These are phyloP conservation scores for Alternaria sp. DNA, from an alignment of 2,329 filamentous ascomycete species.

Conservation along the genomic window DNA sequence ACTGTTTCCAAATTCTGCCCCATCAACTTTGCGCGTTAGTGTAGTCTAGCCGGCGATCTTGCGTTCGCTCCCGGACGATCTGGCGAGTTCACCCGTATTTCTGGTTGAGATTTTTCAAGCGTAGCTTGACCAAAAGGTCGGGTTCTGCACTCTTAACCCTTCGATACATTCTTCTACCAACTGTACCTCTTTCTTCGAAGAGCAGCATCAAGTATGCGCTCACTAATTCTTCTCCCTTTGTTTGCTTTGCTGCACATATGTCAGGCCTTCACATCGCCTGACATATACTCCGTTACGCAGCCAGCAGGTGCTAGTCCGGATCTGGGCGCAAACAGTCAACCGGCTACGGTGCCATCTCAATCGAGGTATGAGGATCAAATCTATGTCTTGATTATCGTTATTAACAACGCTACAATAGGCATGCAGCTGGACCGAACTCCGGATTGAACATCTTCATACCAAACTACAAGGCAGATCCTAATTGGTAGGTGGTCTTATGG, in stretches of 20 bases:
- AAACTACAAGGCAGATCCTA: conserved; percentile 10
- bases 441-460: conserved; percentile 13
- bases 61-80: neutral
- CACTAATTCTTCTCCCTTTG: conserved; percentile 8
- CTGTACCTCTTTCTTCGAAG: neutral
- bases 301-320: conserved; percentile 3
- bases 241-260: conserved; percentile 11
- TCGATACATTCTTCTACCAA: neutral
- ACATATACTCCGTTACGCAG: conserved; percentile 11
- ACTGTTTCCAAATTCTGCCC: neutral
- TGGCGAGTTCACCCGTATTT: conserved; percentile 6
- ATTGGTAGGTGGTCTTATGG: neutral
- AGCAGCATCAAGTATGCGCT: conserved; percentile 9
- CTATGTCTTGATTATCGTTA: neutral
- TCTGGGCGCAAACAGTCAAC: conserved; percentile 1
- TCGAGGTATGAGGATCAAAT: conserved; percentile 4
- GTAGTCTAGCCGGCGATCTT: conserved; percentile 4
- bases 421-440: conserved; percentile 9
- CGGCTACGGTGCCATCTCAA: conserved; percentile 10
- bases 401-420: neutral
- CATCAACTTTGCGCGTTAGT: neutral
- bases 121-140: conserved; percentile 10
- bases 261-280: conserved; percentile 12
- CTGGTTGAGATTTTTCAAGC: neutral
- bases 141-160: neutral